A percentile compares a stretch with the other conserved stretches of the same genome.
phyloP scores from a whole-genome alignment of 2,329 filamentous ascomycete species.

The Claviceps sp. region DNA sequence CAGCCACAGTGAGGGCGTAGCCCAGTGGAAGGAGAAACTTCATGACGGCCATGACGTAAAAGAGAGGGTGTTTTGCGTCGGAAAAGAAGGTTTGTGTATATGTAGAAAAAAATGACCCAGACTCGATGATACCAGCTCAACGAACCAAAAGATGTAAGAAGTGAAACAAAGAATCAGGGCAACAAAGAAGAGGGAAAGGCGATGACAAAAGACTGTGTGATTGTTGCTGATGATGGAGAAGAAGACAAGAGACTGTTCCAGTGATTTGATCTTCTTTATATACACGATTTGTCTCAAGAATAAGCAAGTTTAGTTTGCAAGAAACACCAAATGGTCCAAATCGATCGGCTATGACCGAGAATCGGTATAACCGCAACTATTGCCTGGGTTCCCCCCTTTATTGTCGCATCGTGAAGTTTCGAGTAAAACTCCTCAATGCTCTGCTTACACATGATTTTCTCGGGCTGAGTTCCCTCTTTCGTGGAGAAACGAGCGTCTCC shows the following conservation, averaged over 20 bases:
- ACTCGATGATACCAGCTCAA: neutral
- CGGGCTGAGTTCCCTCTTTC: neutral
- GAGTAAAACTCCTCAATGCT: neutral
- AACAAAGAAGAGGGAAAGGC: neutral
- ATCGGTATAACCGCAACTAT: neutral
- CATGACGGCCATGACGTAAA: neutral
- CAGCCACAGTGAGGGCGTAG: constrained; percentile 13
- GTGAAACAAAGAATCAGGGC: neutral
- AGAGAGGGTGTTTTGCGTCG: neutral
- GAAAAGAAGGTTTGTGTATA: neutral
- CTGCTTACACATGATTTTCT: neutral
- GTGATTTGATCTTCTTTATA: neutral
- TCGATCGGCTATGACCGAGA: neutral
- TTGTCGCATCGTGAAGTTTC: neutral
- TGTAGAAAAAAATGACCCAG: neutral
- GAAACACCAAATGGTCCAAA: neutral
- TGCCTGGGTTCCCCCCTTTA: neutral
- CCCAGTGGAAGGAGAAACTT: constrained; percentile 5
- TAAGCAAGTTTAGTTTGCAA: too few species aligned
- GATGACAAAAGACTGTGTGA: neutral
- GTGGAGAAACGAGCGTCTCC: neutral
- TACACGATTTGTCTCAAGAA: neutral
- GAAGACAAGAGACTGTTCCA: neutral
- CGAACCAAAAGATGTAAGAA: neutral
- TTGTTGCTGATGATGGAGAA: neutral